phyloP scores from a whole-genome alignment of 1,284 basidiomycete genomes.

The Naganishia liquefaciens region DNA sequence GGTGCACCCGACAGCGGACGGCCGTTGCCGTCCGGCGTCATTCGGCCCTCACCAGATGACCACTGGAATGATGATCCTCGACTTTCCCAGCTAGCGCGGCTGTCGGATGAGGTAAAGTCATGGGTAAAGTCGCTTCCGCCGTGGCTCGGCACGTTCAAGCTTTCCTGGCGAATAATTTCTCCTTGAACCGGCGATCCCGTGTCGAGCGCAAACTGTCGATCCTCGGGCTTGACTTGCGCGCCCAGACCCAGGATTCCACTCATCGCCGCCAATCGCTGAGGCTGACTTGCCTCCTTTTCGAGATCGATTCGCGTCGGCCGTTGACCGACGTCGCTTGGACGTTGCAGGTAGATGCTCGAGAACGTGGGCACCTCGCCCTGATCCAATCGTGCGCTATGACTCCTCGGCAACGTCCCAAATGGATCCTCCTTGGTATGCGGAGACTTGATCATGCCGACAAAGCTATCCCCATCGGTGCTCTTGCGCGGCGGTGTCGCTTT shows the following conservation, averaged over 20 bases:
- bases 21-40: constrained; percentile 35
- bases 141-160: constrained; percentile 31
- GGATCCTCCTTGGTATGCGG: constrained; percentile 39
- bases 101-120: constrained; percentile 41
- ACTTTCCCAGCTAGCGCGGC: constrained; percentile 51
- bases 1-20: constrained; percentile 41
- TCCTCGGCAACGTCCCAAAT: constrained; percentile 37
- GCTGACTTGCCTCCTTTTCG: constrained; percentile 36
- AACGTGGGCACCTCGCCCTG: constrained; percentile 43
- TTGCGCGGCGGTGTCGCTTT: constrained; percentile 35
- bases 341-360: constrained; percentile 38
- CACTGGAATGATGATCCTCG: constrained; percentile 48
- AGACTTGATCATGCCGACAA: constrained; percentile 42
- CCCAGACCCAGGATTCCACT: constrained; percentile 46
- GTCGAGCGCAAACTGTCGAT: constrained; percentile 14
- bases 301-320: constrained; percentile 22
- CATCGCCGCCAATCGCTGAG: constrained; percentile 43
- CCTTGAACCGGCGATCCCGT: constrained; percentile 40
- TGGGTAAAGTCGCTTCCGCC: constrained; percentile 48
- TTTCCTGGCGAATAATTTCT: constrained; percentile 42
- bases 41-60: constrained; percentile 48
- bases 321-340: constrained; percentile 21
- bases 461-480: constrained; percentile 42
- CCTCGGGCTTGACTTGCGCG: constrained; percentile 33
- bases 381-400: constrained; percentile 32